A percentile compares a stretch with the other conserved stretches of the same genome.
Evolutionary conservation across 495 filamentous ascomycete species (phyloP).

Genomic region (Aspergillus funiculosus): DNA sequence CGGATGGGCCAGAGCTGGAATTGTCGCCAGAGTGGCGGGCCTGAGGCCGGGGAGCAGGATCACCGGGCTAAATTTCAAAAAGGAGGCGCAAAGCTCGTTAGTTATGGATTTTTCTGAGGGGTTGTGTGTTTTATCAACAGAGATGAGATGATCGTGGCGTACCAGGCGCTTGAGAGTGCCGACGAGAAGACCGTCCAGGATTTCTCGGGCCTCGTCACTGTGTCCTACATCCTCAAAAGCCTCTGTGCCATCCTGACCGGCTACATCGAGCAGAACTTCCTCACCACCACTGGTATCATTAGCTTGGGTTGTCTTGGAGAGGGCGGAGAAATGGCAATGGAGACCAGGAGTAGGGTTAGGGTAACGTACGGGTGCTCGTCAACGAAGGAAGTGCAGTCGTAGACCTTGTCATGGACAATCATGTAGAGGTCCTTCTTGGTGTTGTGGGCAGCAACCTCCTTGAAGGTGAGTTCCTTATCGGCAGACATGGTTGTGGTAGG

Average conservation of each 20-base stretch:
- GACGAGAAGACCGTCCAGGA: slow-evolving; percentile 72
- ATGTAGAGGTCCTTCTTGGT: slow-evolving; percentile 94
- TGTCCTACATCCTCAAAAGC: slow-evolving; percentile 99
- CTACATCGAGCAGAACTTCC: slow-evolving; percentile 95
- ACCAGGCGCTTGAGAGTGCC: slow-evolving; percentile 84
- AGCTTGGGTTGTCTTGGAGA: too few relatives aligned
- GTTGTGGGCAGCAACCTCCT: slow-evolving; percentile 80
- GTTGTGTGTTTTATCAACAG: too few relatives aligned
- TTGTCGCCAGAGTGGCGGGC: slow-evolving; percentile 43
- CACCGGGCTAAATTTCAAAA: slow-evolving; percentile 62
- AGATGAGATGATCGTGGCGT: slow-evolving; percentile 27
- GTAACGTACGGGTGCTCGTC: slow-evolving; percentile 97
- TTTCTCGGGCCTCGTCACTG: slow-evolving; percentile 96
- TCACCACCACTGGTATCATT: slow-evolving; percentile 95
- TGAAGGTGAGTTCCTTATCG: slow-evolving; percentile 68
- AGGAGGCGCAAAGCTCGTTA: slow-evolving; percentile 10
- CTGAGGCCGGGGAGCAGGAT: slow-evolving; percentile 69
- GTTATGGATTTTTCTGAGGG: slow-evolving; percentile 10
- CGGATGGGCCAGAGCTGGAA: slow-evolving; percentile 36
- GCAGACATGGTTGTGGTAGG: slow-evolving; percentile 53
- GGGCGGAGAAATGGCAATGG: too few relatives aligned
- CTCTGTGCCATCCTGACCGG: slow-evolving; percentile 93
- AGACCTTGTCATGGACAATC: slow-evolving; percentile 94
- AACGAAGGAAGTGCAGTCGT: slow-evolving; percentile 79
- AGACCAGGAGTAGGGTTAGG: background rate